Percentiles rank a stretch among this genome's conserved stretches.
Conservation (phyloP, 2,329 filamentous ascomycete species). For the Westerdykella sp. region DNA sequence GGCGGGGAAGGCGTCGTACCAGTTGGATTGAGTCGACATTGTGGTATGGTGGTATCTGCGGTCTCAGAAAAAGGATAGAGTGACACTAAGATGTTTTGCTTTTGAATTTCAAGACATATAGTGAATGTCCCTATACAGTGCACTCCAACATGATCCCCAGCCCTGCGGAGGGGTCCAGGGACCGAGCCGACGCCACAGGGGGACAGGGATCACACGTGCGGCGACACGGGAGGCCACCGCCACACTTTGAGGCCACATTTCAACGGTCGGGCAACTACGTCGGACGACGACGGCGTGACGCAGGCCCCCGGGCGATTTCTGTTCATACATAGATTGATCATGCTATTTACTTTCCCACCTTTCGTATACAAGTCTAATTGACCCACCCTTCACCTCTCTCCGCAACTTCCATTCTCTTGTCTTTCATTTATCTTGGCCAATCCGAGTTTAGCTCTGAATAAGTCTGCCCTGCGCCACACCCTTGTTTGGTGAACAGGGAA, state of each 20-base stretch:
- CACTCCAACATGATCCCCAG: no score
- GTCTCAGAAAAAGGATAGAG: neutral
- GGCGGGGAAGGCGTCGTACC: conserved; percentile 40
- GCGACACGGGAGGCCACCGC: conserved; percentile 6
- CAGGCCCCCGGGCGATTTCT: conserved; percentile 14
- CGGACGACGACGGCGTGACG: conserved; percentile 27
- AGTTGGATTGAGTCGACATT: conserved; percentile 13
- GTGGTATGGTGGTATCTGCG: neutral
- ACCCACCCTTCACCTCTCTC: conserved; percentile 10
- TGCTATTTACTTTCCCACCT: conserved; percentile 1
- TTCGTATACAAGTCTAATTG: conserved; percentile 10
- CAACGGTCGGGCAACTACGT: conserved; percentile 14
- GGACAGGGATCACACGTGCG: no score
- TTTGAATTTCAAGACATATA: no score
- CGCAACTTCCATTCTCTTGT: conserved; percentile 10
- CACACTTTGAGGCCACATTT: conserved; percentile 29
- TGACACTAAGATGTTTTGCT: neutral
- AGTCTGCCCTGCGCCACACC: conserved; percentile 17
- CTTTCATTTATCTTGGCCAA: conserved; percentile 12
- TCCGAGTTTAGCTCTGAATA: conserved; percentile 15
- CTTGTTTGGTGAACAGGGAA: conserved; percentile 1
- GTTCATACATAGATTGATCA: conserved; percentile 4
- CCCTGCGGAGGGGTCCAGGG: no score
- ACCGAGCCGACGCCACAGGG: no score
- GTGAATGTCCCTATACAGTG: no score